Percentiles rank a stretch among this genome's conserved stretches.
Evolutionary conservation across 768 basidiomycete genomes (phyloP).

Genomic region (Suillus bovinus): DNA sequence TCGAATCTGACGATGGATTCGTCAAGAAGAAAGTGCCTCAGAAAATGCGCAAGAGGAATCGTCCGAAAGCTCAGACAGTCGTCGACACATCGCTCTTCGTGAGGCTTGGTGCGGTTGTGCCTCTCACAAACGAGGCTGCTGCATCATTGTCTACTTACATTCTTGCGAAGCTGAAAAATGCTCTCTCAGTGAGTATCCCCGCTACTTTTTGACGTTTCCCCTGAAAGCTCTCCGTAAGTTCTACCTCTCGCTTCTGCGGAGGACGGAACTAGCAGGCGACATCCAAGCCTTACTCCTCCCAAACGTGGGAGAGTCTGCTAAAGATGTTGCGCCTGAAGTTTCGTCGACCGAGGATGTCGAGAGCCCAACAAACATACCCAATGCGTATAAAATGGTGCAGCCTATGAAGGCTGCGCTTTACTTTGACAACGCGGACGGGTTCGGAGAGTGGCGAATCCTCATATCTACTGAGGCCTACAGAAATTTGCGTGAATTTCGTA

Average conservation of each 20-base stretch:
- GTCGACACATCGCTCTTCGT: slow-evolving; percentile 33
- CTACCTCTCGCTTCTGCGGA: slow-evolving; percentile 24
- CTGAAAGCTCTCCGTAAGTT: slow-evolving; percentile 16
- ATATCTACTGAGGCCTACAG: slow-evolving; percentile 51
- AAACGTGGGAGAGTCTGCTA: slow-evolving; percentile 1
- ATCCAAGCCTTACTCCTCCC: slow-evolving; percentile 9
- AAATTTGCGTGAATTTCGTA: slow-evolving; percentile 48
- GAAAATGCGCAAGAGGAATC: slow-evolving; percentile 23
- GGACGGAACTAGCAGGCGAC: slow-evolving; percentile 14
- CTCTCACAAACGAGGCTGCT: slow-evolving; percentile 25
- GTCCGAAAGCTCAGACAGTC: slow-evolving; percentile 10
- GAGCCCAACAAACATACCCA: slow-evolving; percentile 7
- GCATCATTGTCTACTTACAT: slow-evolving; percentile 17
- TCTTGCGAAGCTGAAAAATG: slow-evolving; percentile 23
- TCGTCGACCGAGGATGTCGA: slow-evolving; percentile 1
- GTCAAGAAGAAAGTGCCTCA: slow-evolving; percentile 15
- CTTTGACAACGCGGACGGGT: slow-evolving; percentile 57
- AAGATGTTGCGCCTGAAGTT: background rate
- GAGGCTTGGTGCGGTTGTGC: slow-evolving; percentile 28
- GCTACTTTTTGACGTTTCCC: background rate
- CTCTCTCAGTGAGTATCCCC: slow-evolving; percentile 29
- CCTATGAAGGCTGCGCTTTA: slow-evolving; percentile 62
- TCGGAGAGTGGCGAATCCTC: slow-evolving; percentile 65
- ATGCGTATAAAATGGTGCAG: slow-evolving; percentile 48
- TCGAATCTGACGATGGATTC: slow-evolving; percentile 12